phyloP scores from a whole-genome alignment of 2,329 filamentous ascomycete species.

The Nemania diffusa region DNA sequence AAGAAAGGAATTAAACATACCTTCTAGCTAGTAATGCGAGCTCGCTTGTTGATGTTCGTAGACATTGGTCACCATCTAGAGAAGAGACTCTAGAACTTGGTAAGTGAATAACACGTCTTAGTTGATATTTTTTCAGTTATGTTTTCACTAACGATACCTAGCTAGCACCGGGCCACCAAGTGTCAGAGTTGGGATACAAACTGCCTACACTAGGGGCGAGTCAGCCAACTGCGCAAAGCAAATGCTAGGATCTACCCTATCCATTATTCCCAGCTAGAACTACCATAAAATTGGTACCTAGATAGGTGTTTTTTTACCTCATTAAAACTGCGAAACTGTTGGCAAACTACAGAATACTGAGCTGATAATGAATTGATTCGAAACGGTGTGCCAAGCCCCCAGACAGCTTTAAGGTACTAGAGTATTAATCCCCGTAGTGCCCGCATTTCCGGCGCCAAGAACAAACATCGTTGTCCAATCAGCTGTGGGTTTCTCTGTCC shows the following conservation, averaged over 20 bases:
- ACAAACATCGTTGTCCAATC: conserved; percentile 18
- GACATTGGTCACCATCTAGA: background rate
- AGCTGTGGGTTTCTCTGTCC: conserved; percentile 1
- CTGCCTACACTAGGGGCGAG: background rate
- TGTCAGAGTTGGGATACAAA: background rate
- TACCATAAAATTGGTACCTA: too few species aligned
- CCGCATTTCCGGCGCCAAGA: background rate
- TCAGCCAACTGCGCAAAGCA: too few species aligned
- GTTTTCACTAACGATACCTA: background rate
- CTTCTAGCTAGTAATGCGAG: conserved; percentile 22
- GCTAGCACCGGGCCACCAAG: too few species aligned
- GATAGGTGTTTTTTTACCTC: too few species aligned
- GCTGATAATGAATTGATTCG: background rate
- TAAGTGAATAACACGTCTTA: background rate
- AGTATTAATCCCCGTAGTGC: background rate
- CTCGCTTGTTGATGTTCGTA: background rate
- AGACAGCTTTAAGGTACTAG: background rate
- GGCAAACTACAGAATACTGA: too few species aligned
- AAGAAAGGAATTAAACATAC: conserved; percentile 63
- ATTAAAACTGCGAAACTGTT: too few species aligned
- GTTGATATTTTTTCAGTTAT: background rate
- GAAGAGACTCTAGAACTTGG: background rate
- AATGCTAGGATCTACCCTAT: too few species aligned
- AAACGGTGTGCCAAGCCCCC: background rate
- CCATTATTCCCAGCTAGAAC: too few species aligned